Conservation (phyloP, 352 stramenopile genomes). For the Plasmopara halstedii region DNA sequence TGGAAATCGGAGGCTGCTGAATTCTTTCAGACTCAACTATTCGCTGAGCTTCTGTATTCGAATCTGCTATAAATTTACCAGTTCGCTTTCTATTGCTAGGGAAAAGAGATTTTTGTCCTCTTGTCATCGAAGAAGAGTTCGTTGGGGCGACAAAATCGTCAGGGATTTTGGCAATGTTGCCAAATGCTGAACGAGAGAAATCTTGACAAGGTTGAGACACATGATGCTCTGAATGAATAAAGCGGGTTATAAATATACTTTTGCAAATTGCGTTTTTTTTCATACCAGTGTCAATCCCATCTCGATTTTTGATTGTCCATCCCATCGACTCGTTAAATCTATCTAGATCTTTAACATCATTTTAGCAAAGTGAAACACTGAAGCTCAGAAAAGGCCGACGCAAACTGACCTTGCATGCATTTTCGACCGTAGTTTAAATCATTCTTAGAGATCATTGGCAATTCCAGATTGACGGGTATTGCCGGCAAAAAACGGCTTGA, state of each 20-base stretch:
- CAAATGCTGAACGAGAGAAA: conserved; percentile 29
- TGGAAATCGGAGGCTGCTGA: conserved; percentile 1
- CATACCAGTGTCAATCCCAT: conserved; percentile 8
- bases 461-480: background rate
- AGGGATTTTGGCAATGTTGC: conserved; percentile 24
- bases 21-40: background rate
- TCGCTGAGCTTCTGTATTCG: conserved; percentile 4
- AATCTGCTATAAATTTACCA: conserved; percentile 10
- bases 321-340: conserved; percentile 55
- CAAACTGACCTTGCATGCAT: conserved; percentile 18
- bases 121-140: background rate
- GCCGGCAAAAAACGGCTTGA: background rate
- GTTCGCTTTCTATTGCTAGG: conserved; percentile 29
- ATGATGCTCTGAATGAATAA: background rate
- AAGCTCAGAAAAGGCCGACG: too few species aligned
- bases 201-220: conserved; percentile 12
- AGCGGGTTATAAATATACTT: too few species aligned
- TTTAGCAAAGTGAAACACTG: background rate
- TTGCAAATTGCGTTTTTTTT: too few species aligned
- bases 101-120: conserved; percentile 12
- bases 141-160: conserved; percentile 35
- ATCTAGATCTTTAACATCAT: conserved; percentile 35
- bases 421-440: conserved; percentile 10
- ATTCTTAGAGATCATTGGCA: conserved; percentile 3
- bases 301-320: conserved; percentile 41